Conservation (phyloP, 208 protist genomes). For the Trypanosoma vivax region DNA sequence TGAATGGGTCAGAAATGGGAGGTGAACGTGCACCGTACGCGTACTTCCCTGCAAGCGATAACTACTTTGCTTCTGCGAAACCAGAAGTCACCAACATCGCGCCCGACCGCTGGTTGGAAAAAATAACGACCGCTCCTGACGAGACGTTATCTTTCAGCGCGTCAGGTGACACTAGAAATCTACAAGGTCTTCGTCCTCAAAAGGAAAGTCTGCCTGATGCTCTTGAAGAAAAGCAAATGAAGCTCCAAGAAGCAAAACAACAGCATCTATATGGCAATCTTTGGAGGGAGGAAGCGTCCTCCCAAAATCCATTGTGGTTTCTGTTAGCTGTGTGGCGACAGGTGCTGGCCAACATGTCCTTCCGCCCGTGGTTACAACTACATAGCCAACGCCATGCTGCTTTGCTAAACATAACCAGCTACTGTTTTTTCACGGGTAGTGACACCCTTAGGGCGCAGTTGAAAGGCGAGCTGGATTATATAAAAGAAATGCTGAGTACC, state of each 20-base stretch:
- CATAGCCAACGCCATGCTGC: constrained; percentile 29
- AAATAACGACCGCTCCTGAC: not conserved
- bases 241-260: too few species aligned
- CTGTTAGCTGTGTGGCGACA: constrained; percentile 66
- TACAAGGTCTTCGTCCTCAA: too few species aligned
- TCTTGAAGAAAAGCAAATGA: too few species aligned
- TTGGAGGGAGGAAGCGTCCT: not conserved
- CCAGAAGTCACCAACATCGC: not conserved
- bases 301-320: constrained; percentile 32
- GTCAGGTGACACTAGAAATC: too few species aligned
- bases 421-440: constrained; percentile 25
- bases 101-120: not conserved
- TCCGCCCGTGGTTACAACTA: constrained; percentile 43
- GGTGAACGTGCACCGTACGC: not conserved
- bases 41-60: not conserved
- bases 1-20: not conserved
- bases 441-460: constrained; percentile 7
- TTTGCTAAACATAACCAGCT: constrained; percentile 28
- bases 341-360: constrained; percentile 41
- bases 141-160: not conserved
- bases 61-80: not conserved
- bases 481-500: constrained; percentile 21
- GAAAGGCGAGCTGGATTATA: constrained; percentile 12
- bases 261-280: not conserved
- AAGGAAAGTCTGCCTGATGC: too few species aligned